phyloP scores from a whole-genome alignment of 108 stramenopile genomes.

The Licmophora abbreviata region DNA sequence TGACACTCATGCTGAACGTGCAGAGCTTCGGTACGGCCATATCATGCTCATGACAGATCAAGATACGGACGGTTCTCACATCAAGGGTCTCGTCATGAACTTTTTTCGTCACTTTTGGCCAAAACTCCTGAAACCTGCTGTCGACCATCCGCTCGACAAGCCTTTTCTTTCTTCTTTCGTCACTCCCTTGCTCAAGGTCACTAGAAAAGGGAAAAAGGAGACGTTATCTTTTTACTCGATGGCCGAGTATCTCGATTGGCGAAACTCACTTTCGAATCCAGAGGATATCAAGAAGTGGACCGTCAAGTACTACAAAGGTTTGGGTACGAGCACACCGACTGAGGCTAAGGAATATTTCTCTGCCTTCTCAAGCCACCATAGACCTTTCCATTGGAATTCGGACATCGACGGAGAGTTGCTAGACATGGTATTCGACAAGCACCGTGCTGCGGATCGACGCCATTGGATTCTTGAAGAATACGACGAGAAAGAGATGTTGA shows the following conservation, averaged over 20 bases:
- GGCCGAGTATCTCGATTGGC: slow-evolving; percentile 81
- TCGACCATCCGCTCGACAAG: slow-evolving; percentile 25
- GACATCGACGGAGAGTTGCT: slow-evolving; percentile 69
- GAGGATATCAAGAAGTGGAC: slow-evolving; percentile 53
- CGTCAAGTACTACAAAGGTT: slow-evolving; percentile 94
- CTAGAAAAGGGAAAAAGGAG: slow-evolving; percentile 36
- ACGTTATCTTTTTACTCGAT: slow-evolving; percentile 71
- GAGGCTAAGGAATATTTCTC: slow-evolving; percentile 89
- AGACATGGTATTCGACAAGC: slow-evolving; percentile 84
- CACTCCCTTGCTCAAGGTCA: slow-evolving; percentile 86
- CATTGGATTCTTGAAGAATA: slow-evolving; percentile 75
- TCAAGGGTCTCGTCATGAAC: slow-evolving; percentile 92
- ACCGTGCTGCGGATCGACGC: slow-evolving; percentile 70
- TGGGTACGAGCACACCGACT: slow-evolving; percentile 83
- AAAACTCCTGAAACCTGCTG: slow-evolving; percentile 51
- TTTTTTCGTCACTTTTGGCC: slow-evolving; percentile 92
- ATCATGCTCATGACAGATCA: slow-evolving; percentile 95
- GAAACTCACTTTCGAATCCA: slow-evolving; percentile 17
- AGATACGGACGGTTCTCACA: slow-evolving; percentile 87
- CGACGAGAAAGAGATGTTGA: slow-evolving; percentile 27
- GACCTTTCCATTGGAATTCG: slow-evolving; percentile 68
- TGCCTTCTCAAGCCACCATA: slow-evolving; percentile 54
- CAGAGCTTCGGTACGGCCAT: slow-evolving; percentile 79
- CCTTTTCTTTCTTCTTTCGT: slow-evolving; percentile 82
- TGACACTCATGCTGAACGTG: slow-evolving; percentile 48